These are phyloP conservation scores for Ajuga chamaepitys DNA, from an alignment of 257 asterid genomes.

Conservation along the genomic window DNA sequence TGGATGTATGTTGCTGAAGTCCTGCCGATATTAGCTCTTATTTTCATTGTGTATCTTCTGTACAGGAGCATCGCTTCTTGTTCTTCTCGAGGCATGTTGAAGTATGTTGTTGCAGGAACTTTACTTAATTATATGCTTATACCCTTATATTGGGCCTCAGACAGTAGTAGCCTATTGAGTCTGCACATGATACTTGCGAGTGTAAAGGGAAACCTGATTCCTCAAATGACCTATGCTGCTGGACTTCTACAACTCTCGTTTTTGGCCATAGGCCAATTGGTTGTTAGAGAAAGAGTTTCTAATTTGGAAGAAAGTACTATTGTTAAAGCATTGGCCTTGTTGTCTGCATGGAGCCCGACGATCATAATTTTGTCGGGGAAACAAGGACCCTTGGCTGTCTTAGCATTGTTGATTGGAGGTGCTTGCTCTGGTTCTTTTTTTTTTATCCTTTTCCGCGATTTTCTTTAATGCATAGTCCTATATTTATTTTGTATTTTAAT, in stretches of 20 bases:
- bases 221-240: slow-evolving; percentile 58
- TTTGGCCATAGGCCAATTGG: slow-evolving; percentile 32
- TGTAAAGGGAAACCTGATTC: slow-evolving; percentile 48
- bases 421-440: slow-evolving; percentile 25
- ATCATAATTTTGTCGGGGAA: slow-evolving; percentile 75
- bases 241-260: slow-evolving; percentile 61
- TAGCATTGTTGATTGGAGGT: slow-evolving; percentile 74
- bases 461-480: background rate
- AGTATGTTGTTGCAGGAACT: slow-evolving; percentile 50
- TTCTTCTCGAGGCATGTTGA: slow-evolving; percentile 43
- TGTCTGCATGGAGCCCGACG: slow-evolving; percentile 76
- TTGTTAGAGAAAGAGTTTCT: slow-evolving; percentile 22
- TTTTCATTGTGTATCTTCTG: slow-evolving; percentile 44
- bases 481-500: background rate
- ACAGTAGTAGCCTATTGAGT: slow-evolving; percentile 29
- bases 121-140: slow-evolving; percentile 48
- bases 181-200: slow-evolving; percentile 23
- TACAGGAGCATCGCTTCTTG: slow-evolving; percentile 39
- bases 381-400: slow-evolving; percentile 74
- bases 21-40: slow-evolving; percentile 54
- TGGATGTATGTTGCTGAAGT: slow-evolving; percentile 48
- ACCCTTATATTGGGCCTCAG: slow-evolving; percentile 57
- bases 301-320: slow-evolving; percentile 35
- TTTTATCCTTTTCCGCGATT: too few relatives aligned
- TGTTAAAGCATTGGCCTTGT: slow-evolving; percentile 51